Evolutionary conservation across 345 rosid genomes (phyloP), one percentile per base, ranked within the genome.

Genomic region (Brassica rapa): DNA sequence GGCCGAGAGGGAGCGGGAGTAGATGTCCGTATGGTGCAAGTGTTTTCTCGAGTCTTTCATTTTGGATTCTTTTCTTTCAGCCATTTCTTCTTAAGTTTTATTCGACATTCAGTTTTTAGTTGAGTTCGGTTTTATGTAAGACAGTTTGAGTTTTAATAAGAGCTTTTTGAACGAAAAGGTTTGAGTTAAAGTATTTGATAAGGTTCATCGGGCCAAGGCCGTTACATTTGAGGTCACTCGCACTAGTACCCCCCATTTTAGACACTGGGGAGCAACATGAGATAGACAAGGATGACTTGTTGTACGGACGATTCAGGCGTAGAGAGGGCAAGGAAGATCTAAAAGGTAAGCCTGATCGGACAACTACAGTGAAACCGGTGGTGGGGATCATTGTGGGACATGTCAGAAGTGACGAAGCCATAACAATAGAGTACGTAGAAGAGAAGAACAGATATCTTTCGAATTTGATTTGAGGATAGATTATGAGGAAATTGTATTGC

Each of bases 241-340:
- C 66, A 63, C 29, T 70, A 62, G 57, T 23, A 8, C 41, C n/a
- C 55, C 56, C 19, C 73, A 62, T 51, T 72, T 39, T 1, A 57
- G 82, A 62, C 19, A 61, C n/a, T 43, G 78, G 75, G 49, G 84
- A 77, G 57, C 81, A 77, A 64, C 49, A 77, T 27, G 75, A 62
- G 30, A 49, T 33, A 11, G 66, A 4, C 67, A 70, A 64, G 46
- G 69, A 65, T 57, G 55, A 61, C 67, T 37, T 71, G 60, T 76
- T 78, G 80, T 21, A 11, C 15, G 61, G 70, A 8, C 35, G 71
- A 8, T 33, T 64, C 39, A 78, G 46, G 23, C 41, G 70, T 9
- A 72, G 61, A 23, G 75, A 73, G 56, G 7, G 51, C 8, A 46
- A 2, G 41, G 3, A 57, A 66, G 76, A 62, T 70, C 49, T 63